These are phyloP conservation scores for Hemisphaericaspora xylanilytica DNA, from an alignment of 1,139 yeast genomes.

Conservation along the genomic window DNA sequence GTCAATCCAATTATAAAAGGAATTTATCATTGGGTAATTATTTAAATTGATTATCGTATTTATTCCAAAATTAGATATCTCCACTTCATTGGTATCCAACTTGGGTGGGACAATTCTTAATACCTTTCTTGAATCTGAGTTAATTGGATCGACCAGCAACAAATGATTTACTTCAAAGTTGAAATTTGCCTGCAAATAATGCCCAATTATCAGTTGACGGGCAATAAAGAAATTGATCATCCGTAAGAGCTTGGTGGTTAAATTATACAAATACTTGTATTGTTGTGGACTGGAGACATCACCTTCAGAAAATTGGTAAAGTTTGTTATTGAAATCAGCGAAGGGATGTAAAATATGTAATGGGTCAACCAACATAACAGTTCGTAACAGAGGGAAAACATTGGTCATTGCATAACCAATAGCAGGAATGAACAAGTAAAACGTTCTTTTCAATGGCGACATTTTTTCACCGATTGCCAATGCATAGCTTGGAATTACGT, in stretches of 20 bases:
- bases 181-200: constrained; percentile 18
- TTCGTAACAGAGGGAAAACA: constrained; percentile 34
- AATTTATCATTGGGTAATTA: constrained; percentile 24
- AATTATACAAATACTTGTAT: constrained; percentile 17
- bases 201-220: constrained; percentile 25
- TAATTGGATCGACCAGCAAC: constrained; percentile 10
- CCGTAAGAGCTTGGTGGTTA: constrained; percentile 23
- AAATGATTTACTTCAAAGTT: constrained; percentile 16
- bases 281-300: constrained; percentile 19
- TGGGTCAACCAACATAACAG: constrained; percentile 36
- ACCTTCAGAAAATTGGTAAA: constrained; percentile 20
- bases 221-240: constrained; percentile 30
- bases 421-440: constrained; percentile 35
- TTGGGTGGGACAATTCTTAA: constrained; percentile 25
- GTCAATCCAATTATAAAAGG: constrained; percentile 5
- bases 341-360: constrained; percentile 31
- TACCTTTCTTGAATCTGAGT: constrained; percentile 18
- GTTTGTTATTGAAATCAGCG: constrained; percentile 26
- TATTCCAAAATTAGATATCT: constrained; percentile 20
- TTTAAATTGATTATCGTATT: constrained; percentile 19
- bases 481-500: constrained; percentile 34
- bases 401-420: constrained; percentile 35
- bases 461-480: constrained; percentile 28
- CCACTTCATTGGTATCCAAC: constrained; percentile 22
- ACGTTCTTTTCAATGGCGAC: constrained; percentile 32